Evolutionary conservation across 2,329 filamentous ascomycete species (phyloP), one percentile per base, ranked within the genome.

Genomic region (Lomentospora prolificans): DNA sequence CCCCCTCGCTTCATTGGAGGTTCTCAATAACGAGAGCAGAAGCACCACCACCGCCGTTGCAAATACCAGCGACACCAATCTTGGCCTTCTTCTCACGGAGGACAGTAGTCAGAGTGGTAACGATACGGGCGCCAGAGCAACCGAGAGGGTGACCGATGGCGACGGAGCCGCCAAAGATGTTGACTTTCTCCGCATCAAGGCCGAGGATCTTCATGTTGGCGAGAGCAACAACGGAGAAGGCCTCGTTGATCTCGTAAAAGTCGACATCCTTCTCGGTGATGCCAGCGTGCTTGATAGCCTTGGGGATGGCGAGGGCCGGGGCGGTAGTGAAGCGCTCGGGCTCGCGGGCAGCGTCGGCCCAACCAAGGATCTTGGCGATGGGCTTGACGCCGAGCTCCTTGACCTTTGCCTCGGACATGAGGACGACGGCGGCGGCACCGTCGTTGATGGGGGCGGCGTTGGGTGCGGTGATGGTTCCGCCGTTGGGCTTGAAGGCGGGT

Each of bases 221-320:
- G 54, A 99, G 81, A 39, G 94, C 90, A 60, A 99, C 94, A 52
- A 96, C 94, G 60, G 89, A 94, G 79, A 99, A 99, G 44, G 94
- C 94, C 79, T 99, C 94, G 78, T 99, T 99, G 79, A 99, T 96
- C 79, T 99, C 94, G 72, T 94, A 99, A 64, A 84, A 94, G 66
- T 97, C 92, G 57, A 99, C 80, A 58, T 89, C 79, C 60, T 86
- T 82, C 63, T 85, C 80, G 57, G 83, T 81, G 60, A 99, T 75
- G 60, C 89, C 88, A 59, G 94, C 94, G 74, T 99, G 92, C 80
- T 92, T 90, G 67, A 99, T 82, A 57, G 94, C 94, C 80, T 97
- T 99, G 70, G 94, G 94, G 65, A 99, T 95, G 62, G 94, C 94
- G 57, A 97, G 82, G 19, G 94, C 82, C 8, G 94, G 94, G 7